These are phyloP conservation scores for Globisporangium heterothallicum DNA, from an alignment of 352 stramenopile genomes.

Conservation along the genomic window DNA sequence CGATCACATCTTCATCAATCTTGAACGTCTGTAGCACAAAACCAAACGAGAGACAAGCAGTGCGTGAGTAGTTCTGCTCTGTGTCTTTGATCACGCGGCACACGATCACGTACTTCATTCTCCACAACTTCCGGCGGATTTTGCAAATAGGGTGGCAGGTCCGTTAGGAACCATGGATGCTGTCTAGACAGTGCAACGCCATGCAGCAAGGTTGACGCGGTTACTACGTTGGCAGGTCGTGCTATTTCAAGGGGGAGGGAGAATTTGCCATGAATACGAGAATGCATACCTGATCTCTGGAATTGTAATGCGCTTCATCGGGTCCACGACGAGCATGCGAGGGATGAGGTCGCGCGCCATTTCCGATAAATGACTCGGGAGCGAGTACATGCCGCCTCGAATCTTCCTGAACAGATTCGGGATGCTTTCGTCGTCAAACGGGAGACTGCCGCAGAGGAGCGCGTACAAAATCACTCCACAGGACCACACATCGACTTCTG, in stretches of 20 bases:
- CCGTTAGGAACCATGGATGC: constrained; percentile 98
- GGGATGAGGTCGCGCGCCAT: constrained; percentile 96
- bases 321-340: constrained; percentile 98
- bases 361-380: constrained; percentile 96
- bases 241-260: too few species aligned
- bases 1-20: constrained; percentile 72
- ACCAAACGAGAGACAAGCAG: background rate
- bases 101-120: constrained; percentile 74
- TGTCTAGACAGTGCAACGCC: constrained; percentile 25
- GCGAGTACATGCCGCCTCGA: constrained; percentile 95
- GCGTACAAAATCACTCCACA: constrained; percentile 99
- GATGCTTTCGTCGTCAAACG: constrained; percentile 99
- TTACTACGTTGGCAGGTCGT: too few species aligned
- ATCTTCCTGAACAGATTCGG: constrained; percentile 99
- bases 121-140: constrained; percentile 94
- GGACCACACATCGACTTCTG: constrained; percentile 99
- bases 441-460: constrained; percentile 96
- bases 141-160: constrained; percentile 96
- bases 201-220: too few species aligned
- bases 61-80: background rate
- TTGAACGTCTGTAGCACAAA: constrained; percentile 50
- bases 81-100: background rate
- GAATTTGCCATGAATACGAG: too few species aligned
- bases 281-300: constrained; percentile 95
- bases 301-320: constrained; percentile 99